Conservation (phyloP, 768 basidiomycete species). For the Hygrophoropsis aurantiaca region DNA sequence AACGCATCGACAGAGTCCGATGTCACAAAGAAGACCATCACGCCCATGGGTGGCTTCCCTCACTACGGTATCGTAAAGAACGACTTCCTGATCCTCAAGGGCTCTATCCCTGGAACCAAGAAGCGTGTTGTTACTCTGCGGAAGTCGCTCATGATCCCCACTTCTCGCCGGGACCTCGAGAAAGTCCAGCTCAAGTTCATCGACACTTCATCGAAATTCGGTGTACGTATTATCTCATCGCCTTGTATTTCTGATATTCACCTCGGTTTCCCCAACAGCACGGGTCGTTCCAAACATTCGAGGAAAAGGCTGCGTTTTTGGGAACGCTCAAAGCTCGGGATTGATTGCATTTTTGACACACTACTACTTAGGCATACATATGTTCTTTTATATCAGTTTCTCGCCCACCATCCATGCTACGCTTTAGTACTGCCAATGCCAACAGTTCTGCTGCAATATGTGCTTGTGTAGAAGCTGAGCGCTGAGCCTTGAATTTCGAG, state of each 20-base stretch:
- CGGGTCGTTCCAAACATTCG: slow-evolving; percentile 94
- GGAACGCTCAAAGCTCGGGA: slow-evolving; percentile 86
- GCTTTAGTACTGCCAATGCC: slow-evolving; percentile 34
- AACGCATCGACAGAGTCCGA: slow-evolving; percentile 96
- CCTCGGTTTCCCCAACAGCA: slow-evolving; percentile 49
- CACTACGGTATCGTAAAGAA: slow-evolving; percentile 99
- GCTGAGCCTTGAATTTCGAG: no score
- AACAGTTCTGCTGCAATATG: slow-evolving; percentile 12
- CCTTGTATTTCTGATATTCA: not conserved
- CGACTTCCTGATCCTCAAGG: slow-evolving; percentile 97
- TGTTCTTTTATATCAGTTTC: slow-evolving; percentile 33
- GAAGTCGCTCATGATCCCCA: slow-evolving; percentile 96
- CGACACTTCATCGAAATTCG: slow-evolving; percentile 97
- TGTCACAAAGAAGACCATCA: slow-evolving; percentile 90
- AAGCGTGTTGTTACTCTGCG: slow-evolving; percentile 98
- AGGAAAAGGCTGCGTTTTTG: slow-evolving; percentile 95
- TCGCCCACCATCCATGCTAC: slow-evolving; percentile 38
- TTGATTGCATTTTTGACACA: slow-evolving; percentile 47
- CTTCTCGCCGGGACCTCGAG: slow-evolving; percentile 93
- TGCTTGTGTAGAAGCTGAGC: slow-evolving; percentile 1
- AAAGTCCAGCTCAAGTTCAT: slow-evolving; percentile 98
- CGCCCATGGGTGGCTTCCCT: slow-evolving; percentile 98
- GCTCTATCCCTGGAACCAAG: slow-evolving; percentile 92
- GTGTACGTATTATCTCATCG: slow-evolving; percentile 52
- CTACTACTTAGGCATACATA: slow-evolving; percentile 40